These are phyloP conservation scores for Meira nashicola DNA, from an alignment of 1,284 basidiomycete genomes.

Conservation along the genomic window DNA sequence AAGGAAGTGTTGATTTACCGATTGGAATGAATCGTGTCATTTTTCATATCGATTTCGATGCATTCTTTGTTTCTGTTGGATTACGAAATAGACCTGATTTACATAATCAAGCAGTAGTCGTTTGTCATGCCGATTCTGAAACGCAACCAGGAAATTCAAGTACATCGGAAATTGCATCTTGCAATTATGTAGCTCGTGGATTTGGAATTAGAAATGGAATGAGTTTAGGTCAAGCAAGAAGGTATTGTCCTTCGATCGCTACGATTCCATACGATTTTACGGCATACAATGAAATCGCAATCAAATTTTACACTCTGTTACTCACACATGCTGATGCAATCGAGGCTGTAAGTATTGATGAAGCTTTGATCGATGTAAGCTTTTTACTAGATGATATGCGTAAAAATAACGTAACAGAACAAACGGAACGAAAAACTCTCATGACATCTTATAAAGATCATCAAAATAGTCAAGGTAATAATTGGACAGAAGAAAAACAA, in stretches of 20 bases:
- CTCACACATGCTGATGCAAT: constrained; percentile 84
- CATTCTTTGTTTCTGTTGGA: constrained; percentile 72
- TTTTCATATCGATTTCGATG: constrained; percentile 66
- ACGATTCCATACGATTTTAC: constrained; percentile 91
- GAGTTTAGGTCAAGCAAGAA: constrained; percentile 61
- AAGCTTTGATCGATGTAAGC: constrained; percentile 86
- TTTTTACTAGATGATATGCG: constrained; percentile 57
- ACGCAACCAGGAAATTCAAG: constrained; percentile 19
- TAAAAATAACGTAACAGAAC: constrained; percentile 9
- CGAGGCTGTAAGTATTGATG: constrained; percentile 92
- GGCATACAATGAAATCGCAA: constrained; percentile 57
- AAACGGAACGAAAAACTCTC: constrained; percentile 11
- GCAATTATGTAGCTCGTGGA: constrained; percentile 83
- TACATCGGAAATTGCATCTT: constrained; percentile 75
- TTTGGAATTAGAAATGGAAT: constrained; percentile 90
- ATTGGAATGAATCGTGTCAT: constrained; percentile 50
- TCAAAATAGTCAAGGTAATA: constrained; percentile 13
- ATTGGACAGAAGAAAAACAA: constrained; percentile 36
- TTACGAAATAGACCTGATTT: constrained; percentile 39
- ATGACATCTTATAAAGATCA: constrained; percentile 9
- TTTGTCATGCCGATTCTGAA: constrained; percentile 70
- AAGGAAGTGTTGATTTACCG: constrained; percentile 58
- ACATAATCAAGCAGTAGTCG: constrained; percentile 68
- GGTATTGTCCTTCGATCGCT: constrained; percentile 54
- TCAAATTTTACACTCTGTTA: constrained; percentile 87